phyloP scores from a whole-genome alignment of 2,329 filamentous ascomycete species.

The Pestalotiopsis sp. region DNA sequence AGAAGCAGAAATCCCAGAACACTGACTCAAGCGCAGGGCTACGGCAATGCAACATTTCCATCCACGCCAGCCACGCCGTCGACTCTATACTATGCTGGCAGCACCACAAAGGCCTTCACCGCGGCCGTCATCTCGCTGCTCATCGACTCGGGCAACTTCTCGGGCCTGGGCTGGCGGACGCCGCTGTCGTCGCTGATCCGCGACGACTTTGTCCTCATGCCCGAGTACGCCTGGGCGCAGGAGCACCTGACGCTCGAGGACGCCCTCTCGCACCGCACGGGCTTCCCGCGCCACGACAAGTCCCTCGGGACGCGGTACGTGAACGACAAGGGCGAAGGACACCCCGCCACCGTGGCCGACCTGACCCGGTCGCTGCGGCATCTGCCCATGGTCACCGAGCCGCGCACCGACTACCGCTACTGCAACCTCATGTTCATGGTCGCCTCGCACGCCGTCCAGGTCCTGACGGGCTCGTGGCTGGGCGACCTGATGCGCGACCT shows the following conservation, averaged over 20 bases:
- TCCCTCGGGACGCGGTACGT: conserved; percentile 31
- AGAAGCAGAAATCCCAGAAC: neutral
- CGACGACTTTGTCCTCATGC: conserved; percentile 50
- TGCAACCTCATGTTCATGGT: conserved; percentile 56
- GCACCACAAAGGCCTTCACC: conserved; percentile 58
- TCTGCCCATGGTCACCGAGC: conserved; percentile 45
- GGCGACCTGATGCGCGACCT: conserved; percentile 40
- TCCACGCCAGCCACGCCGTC: conserved; percentile 42
- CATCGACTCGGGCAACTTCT: conserved; percentile 44
- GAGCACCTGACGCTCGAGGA: conserved; percentile 56
- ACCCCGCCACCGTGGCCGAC: conserved; percentile 36
- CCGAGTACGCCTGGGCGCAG: conserved; percentile 41
- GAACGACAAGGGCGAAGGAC: conserved; percentile 25
- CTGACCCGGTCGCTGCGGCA: conserved; percentile 44
- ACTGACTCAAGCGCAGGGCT: conserved; percentile 37
- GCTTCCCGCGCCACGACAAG: conserved; percentile 47
- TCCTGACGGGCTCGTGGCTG: conserved; percentile 40
- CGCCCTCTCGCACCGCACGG: conserved; percentile 53
- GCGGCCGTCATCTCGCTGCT: conserved; percentile 51
- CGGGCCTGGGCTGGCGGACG: conserved; percentile 46
- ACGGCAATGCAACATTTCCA: conserved; percentile 42
- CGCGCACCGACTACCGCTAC: conserved; percentile 50
- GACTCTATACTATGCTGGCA: conserved; percentile 57
- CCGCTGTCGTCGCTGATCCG: conserved; percentile 48
- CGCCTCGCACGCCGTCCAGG: conserved; percentile 48